Conservation (phyloP, 2,329 filamentous ascomycete species). For the Colletotrichum cuscutae region DNA sequence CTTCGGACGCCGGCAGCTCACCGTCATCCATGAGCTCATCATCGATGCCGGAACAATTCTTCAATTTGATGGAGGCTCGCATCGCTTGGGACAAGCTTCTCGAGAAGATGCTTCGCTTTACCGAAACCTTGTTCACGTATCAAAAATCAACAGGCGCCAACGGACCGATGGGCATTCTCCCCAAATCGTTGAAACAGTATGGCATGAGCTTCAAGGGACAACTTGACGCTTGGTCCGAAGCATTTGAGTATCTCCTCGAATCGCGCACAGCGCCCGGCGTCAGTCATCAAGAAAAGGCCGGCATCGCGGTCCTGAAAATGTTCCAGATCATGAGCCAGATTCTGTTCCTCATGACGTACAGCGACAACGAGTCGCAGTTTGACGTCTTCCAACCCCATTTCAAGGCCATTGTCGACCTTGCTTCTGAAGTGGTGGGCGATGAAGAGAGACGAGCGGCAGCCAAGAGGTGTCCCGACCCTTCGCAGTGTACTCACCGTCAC, state of each 20-base stretch:
- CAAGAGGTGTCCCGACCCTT: constrained; percentile 55
- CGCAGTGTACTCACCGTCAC: constrained; percentile 54
- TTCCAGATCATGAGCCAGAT: constrained; percentile 67
- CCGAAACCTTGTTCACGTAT: constrained; percentile 62
- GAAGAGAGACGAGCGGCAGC: constrained; percentile 63
- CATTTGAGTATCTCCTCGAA: constrained; percentile 65
- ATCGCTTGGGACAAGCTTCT: constrained; percentile 66
- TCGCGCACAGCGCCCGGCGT: constrained; percentile 59
- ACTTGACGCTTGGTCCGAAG: constrained; percentile 64
- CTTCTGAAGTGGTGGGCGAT: constrained; percentile 68
- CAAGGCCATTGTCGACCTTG: constrained; percentile 65
- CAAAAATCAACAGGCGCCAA: constrained; percentile 52
- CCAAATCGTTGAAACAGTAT: constrained; percentile 57
- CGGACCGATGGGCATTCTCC: constrained; percentile 64
- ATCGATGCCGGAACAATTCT: constrained; percentile 57
- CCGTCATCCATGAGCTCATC: constrained; percentile 50
- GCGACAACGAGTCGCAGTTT: constrained; percentile 67
- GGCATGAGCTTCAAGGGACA: constrained; percentile 59
- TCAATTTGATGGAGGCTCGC: constrained; percentile 64
- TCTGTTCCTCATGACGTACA: constrained; percentile 70
- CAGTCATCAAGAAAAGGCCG: constrained; percentile 66
- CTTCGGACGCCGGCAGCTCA: constrained; percentile 53
- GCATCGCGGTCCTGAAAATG: constrained; percentile 72
- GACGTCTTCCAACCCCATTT: constrained; percentile 65
- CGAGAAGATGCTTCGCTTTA: constrained; percentile 67